These are phyloP conservation scores for Bacterosira constricta DNA, from an alignment of 108 stramenopile species.

Conservation along the genomic window DNA sequence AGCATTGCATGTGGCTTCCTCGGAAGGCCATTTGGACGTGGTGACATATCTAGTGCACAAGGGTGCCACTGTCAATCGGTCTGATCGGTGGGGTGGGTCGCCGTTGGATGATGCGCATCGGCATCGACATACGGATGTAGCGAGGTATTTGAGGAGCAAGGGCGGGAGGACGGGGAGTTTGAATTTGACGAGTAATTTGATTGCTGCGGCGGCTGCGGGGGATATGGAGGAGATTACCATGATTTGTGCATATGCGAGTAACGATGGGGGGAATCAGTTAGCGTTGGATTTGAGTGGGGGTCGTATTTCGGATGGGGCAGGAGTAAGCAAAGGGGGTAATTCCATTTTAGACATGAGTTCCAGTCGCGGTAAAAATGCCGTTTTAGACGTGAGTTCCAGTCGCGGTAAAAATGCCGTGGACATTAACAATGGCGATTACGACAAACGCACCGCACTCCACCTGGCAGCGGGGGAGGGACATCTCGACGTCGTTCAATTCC, in stretches of 20 bases:
- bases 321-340: not conserved
- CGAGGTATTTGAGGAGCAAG: slow-evolving; percentile 62
- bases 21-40: slow-evolving; percentile 79
- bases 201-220: slow-evolving; percentile 82
- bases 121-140: slow-evolving; percentile 74
- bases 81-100: slow-evolving; percentile 81
- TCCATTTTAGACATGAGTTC: not conserved
- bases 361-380: not conserved
- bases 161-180: slow-evolving; percentile 77
- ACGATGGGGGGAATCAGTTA: no score
- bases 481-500: slow-evolving; percentile 54
- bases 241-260: slow-evolving; percentile 31
- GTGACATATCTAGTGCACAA: slow-evolving; percentile 56
- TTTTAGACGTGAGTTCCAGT: slow-evolving; percentile 1
- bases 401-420: slow-evolving; percentile 26
- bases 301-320: not conserved
- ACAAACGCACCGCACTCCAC: slow-evolving; percentile 90
- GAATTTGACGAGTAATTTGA: slow-evolving; percentile 69
- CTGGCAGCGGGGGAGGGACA: slow-evolving; percentile 86
- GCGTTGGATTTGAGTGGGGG: slow-evolving; percentile 30
- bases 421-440: slow-evolving; percentile 86
- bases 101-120: slow-evolving; percentile 90
- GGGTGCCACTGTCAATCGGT: slow-evolving; percentile 72
- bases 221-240: slow-evolving; percentile 79
- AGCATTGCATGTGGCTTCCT: slow-evolving; percentile 81